Evolutionary conservation across 2,329 filamentous ascomycete genomes (phyloP), one percentile per base, ranked within the genome.

Genomic region (Ceratocystis eucalypticola): DNA sequence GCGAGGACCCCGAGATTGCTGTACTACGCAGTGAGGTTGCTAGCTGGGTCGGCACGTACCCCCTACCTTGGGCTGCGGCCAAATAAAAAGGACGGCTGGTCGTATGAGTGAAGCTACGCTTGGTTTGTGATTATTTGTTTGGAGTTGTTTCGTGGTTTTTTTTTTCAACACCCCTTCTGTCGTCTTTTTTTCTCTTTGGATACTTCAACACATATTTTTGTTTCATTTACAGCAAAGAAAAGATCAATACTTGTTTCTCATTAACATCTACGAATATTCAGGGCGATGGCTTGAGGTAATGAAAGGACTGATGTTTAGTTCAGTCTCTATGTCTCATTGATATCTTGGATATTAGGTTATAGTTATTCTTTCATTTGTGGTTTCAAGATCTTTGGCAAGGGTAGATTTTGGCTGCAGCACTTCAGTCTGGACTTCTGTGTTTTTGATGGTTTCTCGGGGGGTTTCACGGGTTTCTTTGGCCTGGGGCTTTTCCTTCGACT

Each of bases 1-100:
- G 88, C 71, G 80, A 81, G 62, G 81, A 88, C 65, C 77, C 83
- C 3, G 88, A 91, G 76, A 88, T 91, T 71, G 80, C 89, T 25
- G 85, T 89, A 76, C 77, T 91, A 71, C 82, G 84, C 70, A 83
- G 84, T 70, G 88, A 91, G 76, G 87, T 91, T n/a, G 83, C 85
- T 70, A 85, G 88, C 71, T 91, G 88, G 88, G 87, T 89, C 10
- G 84, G 86, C 64, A 89, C 86, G 1, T 90, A 89, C 72, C 82
- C 85, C 2, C 75, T 89, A 70, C 88, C 88, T 10, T 90, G 87
- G 87, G 80, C 28, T 28, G 61, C 83, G 64, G 73, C 76, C 59
- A 71, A 71, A 28, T 70, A 12, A 17, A 53, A 28, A 46, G 10
- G 20, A 25, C 25, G 20, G 25, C 20, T 28, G 12, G 17, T 46